Evolutionary conservation across 1,139 yeast genomes (phyloP), one percentile per base, ranked within the genome.

Genomic region (Barnettozyma hawaiiensis): DNA sequence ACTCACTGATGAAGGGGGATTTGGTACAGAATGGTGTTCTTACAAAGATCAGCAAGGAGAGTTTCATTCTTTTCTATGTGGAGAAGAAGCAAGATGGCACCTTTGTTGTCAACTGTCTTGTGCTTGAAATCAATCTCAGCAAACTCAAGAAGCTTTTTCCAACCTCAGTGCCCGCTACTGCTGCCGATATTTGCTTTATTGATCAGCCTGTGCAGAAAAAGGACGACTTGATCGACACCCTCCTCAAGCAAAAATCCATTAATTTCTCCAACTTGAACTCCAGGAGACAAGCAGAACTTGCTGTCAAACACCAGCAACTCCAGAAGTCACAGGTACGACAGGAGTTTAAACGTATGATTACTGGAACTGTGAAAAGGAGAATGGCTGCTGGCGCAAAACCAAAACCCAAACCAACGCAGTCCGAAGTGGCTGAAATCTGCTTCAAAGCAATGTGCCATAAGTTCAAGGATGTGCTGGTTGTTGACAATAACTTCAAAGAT

Each of bases 401-500:
- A 1, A 40, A 36, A 8, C 41, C 50, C 3, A 49, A 46, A 29
- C 36, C 44, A 1, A 15, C 41, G 2, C 56, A 53, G 33, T 42
- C 35, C 7, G 58, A 55, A 31, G 50, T 52, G 2, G 57, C 53
- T 2, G 58, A 55, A 15, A 46, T 54, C 12, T 52, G 58, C 29
- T 47, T 43, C 37, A 50, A 44, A 34, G 52, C 53, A 2, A 49
- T 52, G 52, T 37, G 39, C 9, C 53, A 50, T 40, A 47, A 42
- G 40, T 54, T 50, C 31, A 50, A 41, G 42, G 27, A 28, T 7
- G n/a, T 47, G 11, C n/a, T 32, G 9, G 47, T 42, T 5, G 20
- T 48, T 2, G 35, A 43, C 8, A 46, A 43, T 5, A 28, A 36
- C 7, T 45, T 43, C 6, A 34, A 35, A 4, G 21, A 23, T 4